phyloP scores from a whole-genome alignment of 208 protist genomes.

The Acanthamoeba healyi region DNA sequence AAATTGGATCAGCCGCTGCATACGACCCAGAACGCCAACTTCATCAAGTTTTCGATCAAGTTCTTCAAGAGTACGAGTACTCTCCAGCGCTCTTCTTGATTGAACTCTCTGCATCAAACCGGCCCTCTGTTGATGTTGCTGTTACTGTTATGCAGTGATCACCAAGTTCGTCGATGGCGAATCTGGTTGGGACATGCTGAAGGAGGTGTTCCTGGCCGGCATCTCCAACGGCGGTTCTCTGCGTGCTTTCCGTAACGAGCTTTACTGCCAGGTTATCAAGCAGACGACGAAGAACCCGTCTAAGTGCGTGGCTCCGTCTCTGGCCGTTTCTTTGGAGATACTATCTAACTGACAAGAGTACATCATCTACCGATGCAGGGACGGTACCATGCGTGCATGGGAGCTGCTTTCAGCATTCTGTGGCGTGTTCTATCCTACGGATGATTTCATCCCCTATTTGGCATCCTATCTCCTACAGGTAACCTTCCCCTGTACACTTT shows the following conservation, averaged over 20 bases:
- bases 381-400: neutral
- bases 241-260: constrained; percentile 7
- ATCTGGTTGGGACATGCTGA: neutral
- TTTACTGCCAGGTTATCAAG: constrained; percentile 58
- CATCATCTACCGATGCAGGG: too few species aligned
- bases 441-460: neutral
- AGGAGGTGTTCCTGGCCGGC: neutral
- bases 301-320: neutral
- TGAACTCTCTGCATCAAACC: too few species aligned
- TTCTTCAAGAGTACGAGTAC: constrained; percentile 39
- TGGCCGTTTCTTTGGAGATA: too few species aligned
- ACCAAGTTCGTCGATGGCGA: constrained; percentile 1
- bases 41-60: neutral
- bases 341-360: too few species aligned
- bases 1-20: constrained; percentile 25
- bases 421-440: constrained; percentile 9
- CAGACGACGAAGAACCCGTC: constrained; percentile 1
- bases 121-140: too few species aligned
- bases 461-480: neutral
- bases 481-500: neutral
- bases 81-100: neutral
- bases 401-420: constrained; percentile 15
- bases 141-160: neutral
- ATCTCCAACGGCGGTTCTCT: neutral
- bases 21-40: neutral